phyloP scores from a whole-genome alignment of 352 stramenopile species.

The Pilasporangium apinafurcum region DNA sequence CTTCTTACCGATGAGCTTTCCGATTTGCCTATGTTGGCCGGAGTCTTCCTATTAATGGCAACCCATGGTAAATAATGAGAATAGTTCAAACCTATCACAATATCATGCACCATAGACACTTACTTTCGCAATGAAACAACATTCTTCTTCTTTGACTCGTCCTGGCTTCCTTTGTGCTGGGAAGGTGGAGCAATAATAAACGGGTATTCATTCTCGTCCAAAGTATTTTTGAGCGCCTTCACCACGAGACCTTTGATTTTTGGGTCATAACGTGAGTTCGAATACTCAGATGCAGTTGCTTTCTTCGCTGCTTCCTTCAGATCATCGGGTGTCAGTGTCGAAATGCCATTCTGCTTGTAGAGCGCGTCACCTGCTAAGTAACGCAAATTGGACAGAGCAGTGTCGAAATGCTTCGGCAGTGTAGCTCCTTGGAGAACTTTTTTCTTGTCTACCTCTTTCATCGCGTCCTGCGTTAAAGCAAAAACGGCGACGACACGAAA shows the following conservation, averaged over 20 bases:
- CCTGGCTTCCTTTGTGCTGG: slow-evolving; percentile 14
- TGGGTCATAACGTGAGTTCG: slow-evolving; percentile 71
- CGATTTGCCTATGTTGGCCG: slow-evolving; percentile 14
- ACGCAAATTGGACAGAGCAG: slow-evolving; percentile 58
- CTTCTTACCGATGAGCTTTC: slow-evolving; percentile 9
- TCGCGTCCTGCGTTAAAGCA: slow-evolving; percentile 88
- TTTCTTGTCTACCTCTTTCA: slow-evolving; percentile 83
- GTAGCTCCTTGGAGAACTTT: slow-evolving; percentile 83
- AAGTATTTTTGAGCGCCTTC: slow-evolving; percentile 52
- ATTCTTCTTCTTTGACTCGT: slow-evolving; percentile 46
- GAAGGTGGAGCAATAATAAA: slow-evolving; percentile 78
- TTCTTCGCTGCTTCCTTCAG: slow-evolving; percentile 65
- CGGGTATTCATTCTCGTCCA: slow-evolving; percentile 66
- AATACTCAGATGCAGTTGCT: slow-evolving; percentile 62
- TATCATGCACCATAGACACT: background rate
- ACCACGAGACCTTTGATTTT: slow-evolving; percentile 59
- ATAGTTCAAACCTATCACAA: background rate
- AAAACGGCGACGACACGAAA: slow-evolving; percentile 92
- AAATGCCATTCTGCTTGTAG: slow-evolving; percentile 70
- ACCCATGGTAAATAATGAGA: background rate
- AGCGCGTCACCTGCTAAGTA: slow-evolving; percentile 37
- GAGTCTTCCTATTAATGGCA: slow-evolving; percentile 30
- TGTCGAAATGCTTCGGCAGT: slow-evolving; percentile 64
- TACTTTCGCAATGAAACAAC: slow-evolving; percentile 75
- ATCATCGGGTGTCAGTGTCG: slow-evolving; percentile 39